Percentiles rank a stretch among this genome's conserved stretches.
Evolutionary conservation across 371 early-diverging fungal genomes (phyloP).

Genomic region (Chytridiales sp.): DNA sequence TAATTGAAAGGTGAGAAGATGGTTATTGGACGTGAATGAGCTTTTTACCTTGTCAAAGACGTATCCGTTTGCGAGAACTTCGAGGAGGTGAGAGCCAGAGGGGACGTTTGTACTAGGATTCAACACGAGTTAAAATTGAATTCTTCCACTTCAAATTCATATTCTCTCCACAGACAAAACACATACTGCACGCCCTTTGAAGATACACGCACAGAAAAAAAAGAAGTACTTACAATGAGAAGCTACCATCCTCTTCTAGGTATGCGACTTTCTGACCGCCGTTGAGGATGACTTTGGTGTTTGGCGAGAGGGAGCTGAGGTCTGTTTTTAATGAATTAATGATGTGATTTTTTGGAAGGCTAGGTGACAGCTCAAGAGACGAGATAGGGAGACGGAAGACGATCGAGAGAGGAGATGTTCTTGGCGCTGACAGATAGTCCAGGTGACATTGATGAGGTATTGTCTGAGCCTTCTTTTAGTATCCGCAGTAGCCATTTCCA

Average conservation of each 20-base stretch:
- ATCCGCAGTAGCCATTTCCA: too few species aligned
- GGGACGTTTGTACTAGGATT: conserved; percentile 31
- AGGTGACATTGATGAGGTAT: too few species aligned
- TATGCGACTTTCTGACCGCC: conserved; percentile 47
- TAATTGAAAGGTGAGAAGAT: background rate
- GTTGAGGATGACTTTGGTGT: conserved; percentile 42
- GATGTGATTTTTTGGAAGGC: too few species aligned
- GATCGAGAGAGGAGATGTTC: too few species aligned
- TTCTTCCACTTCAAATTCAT: too few species aligned
- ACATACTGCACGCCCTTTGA: background rate
- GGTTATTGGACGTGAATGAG: background rate
- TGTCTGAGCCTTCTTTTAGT: too few species aligned
- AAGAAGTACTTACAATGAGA: conserved; percentile 38
- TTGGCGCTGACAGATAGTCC: too few species aligned
- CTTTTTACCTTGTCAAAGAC: conserved; percentile 44
- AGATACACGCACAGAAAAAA: background rate
- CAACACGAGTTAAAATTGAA: too few species aligned
- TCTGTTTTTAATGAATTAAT: conserved; percentile 15
- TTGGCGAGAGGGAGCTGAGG: conserved; percentile 26
- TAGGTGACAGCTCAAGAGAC: too few species aligned
- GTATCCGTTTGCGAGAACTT: conserved; percentile 43
- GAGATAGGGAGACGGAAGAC: too few species aligned
- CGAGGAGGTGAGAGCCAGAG: conserved; percentile 50
- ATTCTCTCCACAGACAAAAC: conserved; percentile 45
- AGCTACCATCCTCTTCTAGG: conserved; percentile 48